Evolutionary conservation across 1,284 basidiomycete species (phyloP), one percentile per base, ranked within the genome.

Genomic region (Cryptococcus sp.): DNA sequence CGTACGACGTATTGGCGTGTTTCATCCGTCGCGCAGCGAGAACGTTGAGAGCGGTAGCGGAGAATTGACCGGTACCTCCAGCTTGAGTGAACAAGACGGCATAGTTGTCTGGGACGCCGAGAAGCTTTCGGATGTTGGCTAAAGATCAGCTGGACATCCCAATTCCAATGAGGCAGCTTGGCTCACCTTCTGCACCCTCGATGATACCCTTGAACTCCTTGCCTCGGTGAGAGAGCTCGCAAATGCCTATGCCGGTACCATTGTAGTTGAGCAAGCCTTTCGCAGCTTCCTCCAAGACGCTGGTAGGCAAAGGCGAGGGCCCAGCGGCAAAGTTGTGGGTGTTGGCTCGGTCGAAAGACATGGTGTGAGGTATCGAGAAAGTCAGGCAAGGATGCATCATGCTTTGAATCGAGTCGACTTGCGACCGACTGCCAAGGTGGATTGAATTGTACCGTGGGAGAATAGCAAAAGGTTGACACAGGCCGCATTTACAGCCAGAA

Each of bases 211-310:
- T 79, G 72, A 97, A 97, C 60, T 91, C 85, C 63, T 86, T 83
- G 36, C 89, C 90, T 56, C 92, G 86, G 72, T 97, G 92, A 2
- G 87, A 92, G 65, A 95, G 82, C 74, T 97, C 92, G 44, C 88
- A 87, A 66, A 97, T 82, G 43, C 92, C 92, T 60, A 97, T 92
- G 31, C 92, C 93, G 3, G 87, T 92, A 42, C 79, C 79, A 50
- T 83, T 77, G 74, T 92, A 97, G 75, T 95, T 86, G 64, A 97
- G 74, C 16, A 97, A 78, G 11, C 82, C 78, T 25, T 82, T 77
- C 2, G 91, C 87, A 63, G 91, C 83, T 64, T 76, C 58, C 50
- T 83, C 76, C 35, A 97, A 82, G 12, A 95, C 88, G 4, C 81
- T 75, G 18, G 83, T 79, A 16, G 92, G 92, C 31, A 97, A 77